These are phyloP conservation scores for Eremothecium coryli DNA, from an alignment of 1,139 yeast species.

Conservation along the genomic window DNA sequence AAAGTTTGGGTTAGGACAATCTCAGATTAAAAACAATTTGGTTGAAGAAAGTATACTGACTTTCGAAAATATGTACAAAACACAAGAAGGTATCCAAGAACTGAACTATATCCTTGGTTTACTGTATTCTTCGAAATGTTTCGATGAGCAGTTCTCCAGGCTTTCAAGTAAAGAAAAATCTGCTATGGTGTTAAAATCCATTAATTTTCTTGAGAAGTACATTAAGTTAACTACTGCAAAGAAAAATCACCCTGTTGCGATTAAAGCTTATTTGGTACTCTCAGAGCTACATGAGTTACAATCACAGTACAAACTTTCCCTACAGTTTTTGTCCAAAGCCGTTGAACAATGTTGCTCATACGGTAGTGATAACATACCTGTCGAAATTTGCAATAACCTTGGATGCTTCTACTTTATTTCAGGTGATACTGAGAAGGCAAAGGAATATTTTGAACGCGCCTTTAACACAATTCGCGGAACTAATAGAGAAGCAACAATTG, in stretches of 20 bases:
- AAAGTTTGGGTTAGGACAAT: conserved; percentile 76
- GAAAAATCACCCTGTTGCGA: conserved; percentile 51
- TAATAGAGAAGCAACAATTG: conserved; percentile 31
- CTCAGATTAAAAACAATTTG: conserved; percentile 67
- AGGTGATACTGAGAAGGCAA: conserved; percentile 47
- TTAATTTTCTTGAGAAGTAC: conserved; percentile 63
- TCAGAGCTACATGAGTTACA: conserved; percentile 59
- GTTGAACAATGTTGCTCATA: conserved; percentile 41
- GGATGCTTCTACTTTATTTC: conserved; percentile 76
- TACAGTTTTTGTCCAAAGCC: conserved; percentile 49
- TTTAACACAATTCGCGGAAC: conserved; percentile 30
- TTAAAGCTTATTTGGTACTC: conserved; percentile 61
- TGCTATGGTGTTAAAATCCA: conserved; percentile 41
- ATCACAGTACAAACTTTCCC: conserved; percentile 46
- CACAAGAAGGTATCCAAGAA: conserved; percentile 64
- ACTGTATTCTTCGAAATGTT: conserved; percentile 47
- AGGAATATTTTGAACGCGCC: conserved; percentile 45
- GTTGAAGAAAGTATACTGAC: conserved; percentile 79
- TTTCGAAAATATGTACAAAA: conserved; percentile 63
- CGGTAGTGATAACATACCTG: conserved; percentile 44
- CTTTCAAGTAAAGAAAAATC: conserved; percentile 15
- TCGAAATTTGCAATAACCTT: conserved; percentile 68
- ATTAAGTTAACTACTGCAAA: conserved; percentile 49
- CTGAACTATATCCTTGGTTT: conserved; percentile 69
- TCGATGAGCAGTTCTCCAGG: conserved; percentile 18